Evolutionary conservation across 2,329 filamentous ascomycete genomes (phyloP).

Genomic region (Didymella glomerata): DNA sequence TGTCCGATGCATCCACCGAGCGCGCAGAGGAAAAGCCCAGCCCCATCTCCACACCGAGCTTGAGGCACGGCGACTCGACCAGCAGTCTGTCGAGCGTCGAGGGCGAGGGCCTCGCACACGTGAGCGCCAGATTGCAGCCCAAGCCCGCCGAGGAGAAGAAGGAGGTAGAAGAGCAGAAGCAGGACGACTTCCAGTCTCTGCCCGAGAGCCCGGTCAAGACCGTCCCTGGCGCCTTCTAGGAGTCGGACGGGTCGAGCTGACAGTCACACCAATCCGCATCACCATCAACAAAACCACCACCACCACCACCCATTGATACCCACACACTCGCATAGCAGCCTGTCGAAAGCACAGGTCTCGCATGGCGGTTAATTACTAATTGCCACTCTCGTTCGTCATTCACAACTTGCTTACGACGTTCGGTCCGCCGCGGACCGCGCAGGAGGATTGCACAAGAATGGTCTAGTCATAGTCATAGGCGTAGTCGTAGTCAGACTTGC

Average conservation of each 20-base stretch:
- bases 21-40: slow-evolving; percentile 40
- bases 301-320: slow-evolving; percentile 6
- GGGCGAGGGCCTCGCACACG: slow-evolving; percentile 40
- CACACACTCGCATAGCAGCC: not conserved
- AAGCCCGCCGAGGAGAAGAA: slow-evolving; percentile 27
- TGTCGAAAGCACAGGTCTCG: no score
- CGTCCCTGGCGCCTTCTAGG: slow-evolving; percentile 46
- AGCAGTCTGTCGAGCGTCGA: slow-evolving; percentile 47
- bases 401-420: not conserved
- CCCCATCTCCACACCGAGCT: slow-evolving; percentile 46
- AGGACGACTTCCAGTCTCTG: slow-evolving; percentile 50
- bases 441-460: not conserved
- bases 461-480: slow-evolving; percentile 6
- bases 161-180: not conserved
- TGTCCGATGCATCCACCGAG: slow-evolving; percentile 40
- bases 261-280: no score
- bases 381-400: not conserved
- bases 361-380: not conserved
- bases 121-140: slow-evolving; percentile 38
- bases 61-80: slow-evolving; percentile 47
- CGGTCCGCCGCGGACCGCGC: not conserved
- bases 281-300: not conserved
- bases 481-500: slow-evolving; percentile 7
- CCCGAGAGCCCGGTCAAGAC: slow-evolving; percentile 47
- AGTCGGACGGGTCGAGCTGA: no score